phyloP scores from a whole-genome alignment of 2,329 filamentous ascomycete species.

The Aspergillus japonicus region DNA sequence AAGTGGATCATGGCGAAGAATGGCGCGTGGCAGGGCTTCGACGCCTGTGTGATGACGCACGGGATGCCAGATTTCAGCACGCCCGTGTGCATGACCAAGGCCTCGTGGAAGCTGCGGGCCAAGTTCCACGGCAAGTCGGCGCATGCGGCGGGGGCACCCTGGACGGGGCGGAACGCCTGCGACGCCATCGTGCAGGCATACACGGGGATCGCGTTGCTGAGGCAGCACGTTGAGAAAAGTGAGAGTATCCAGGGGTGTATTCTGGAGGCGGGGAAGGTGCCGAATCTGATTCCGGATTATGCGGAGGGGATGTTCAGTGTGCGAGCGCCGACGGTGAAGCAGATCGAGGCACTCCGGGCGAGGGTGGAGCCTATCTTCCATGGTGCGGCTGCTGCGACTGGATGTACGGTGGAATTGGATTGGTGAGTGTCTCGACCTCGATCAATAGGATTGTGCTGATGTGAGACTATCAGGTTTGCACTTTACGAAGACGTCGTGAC shows the following conservation, averaged over 20 bases:
- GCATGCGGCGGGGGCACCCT: not conserved
- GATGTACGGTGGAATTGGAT: not conserved
- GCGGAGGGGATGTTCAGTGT: conserved; percentile 1
- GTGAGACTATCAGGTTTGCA: not conserved
- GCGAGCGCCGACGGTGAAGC: not conserved
- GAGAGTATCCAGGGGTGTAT: conserved; percentile 4
- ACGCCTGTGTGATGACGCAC: conserved; percentile 1
- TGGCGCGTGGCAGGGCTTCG: not conserved
- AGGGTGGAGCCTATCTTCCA: not conserved
- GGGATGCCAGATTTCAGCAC: conserved; percentile 1
- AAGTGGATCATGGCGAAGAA: conserved; percentile 3
- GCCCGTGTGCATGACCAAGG: not conserved
- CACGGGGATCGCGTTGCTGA: not conserved
- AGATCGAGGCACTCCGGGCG: not conserved
- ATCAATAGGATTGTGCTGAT: not conserved
- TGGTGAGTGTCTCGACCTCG: conserved; percentile 4
- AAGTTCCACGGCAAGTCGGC: not conserved
- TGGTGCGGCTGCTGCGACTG: not conserved
- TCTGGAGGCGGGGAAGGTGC: not conserved
- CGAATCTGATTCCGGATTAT: not conserved
- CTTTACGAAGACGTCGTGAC: conserved; percentile 5
- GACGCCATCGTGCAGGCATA: conserved; percentile 2
- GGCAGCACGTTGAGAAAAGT: conserved; percentile 1
- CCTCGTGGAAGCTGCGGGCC: not conserved
- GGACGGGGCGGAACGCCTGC: not conserved